Evolutionary conservation across 2,329 filamentous ascomycete species (phyloP), one percentile per base, ranked within the genome.

Genomic region (Diaporthe sp.): DNA sequence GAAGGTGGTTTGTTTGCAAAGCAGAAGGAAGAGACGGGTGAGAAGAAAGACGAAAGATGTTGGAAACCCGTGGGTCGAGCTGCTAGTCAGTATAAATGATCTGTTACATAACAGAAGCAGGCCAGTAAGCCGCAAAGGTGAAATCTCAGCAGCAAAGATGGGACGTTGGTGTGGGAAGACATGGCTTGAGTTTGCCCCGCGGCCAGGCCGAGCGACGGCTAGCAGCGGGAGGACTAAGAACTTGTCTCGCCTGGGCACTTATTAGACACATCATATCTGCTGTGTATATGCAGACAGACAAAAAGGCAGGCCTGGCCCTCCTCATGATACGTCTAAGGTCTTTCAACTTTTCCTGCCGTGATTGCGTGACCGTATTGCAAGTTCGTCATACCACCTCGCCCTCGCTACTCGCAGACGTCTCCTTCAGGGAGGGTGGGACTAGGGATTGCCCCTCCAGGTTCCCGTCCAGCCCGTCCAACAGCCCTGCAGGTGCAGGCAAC

Each of bases 31-130:
- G 28, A 31, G 17, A 47, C n/a, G n/a, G 44, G 65, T 13, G 65
- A 22, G n/a, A 55, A 61, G 25, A 42, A 53, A 37, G 47, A 53
- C 34, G 31, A 55, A n/a, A 10, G 25, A 28, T 1, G 37, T 15
- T 28, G 55, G 34, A 12, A 17, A 31, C 1, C 47, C 65, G 65
- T 70, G 65, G 65, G 65, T 55, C 65, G n/a, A 39, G 68, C 68
- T 60, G 55, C 51, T 71, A 71, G 68, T 71, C 68, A 58, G 39
- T 71, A 71, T 71, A 60, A 7, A 47, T 25, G 37, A 44, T 71
- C 20, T 71, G 68, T 71, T 60, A 71, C 55, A 71, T 71, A 71
- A 71, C 68, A 71, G 68, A 60, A 71, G 55, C 53, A 47, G 49
- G 65, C 31, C 49, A 39, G 49, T 70, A 55, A 70, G 65, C 65